phyloP scores from a whole-genome alignment of 805 yeast species.

The Metschnikowia santaceciliae region DNA sequence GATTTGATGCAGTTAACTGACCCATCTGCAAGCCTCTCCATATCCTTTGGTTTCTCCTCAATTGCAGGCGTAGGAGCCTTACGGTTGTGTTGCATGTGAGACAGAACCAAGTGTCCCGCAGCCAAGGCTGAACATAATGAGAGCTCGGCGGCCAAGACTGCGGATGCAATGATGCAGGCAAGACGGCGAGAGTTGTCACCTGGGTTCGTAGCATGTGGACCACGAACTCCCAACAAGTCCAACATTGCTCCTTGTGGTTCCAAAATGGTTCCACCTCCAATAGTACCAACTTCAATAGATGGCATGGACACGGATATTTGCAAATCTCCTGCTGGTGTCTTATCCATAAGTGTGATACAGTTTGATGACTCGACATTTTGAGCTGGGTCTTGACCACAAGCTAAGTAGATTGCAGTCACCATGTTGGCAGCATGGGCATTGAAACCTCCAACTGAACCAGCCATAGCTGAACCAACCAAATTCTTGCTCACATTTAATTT shows the following conservation, averaged over 20 bases:
- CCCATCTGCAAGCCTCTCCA: constrained; percentile 59
- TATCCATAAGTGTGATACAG: constrained; percentile 94
- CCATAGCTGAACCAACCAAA: constrained; percentile 95
- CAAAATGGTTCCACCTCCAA: constrained; percentile 97
- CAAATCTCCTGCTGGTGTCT: constrained; percentile 59
- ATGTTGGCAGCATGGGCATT: constrained; percentile 98
- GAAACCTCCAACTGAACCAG: constrained; percentile 96
- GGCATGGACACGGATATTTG: constrained; percentile 98
- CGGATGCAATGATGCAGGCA: constrained; percentile 89
- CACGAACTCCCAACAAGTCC: constrained; percentile 89
- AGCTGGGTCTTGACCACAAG: constrained; percentile 99
- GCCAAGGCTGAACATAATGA: constrained; percentile 95
- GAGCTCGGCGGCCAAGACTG: constrained; percentile 93
- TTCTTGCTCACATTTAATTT: constrained; percentile 87
- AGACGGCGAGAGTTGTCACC: constrained; percentile 93
- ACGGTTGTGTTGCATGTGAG: constrained; percentile 96
- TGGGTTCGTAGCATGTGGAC: constrained; percentile 90
- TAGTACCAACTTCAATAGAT: constrained; percentile 96
- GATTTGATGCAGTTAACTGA: constrained; percentile 72
- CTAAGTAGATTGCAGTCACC: constrained; percentile 90
- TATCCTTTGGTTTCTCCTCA: constrained; percentile 18
- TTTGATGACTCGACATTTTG: constrained; percentile 97
- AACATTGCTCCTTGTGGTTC: constrained; percentile 97
- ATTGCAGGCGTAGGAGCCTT: constrained; percentile 37
- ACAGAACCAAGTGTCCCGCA: constrained; percentile 96